Percentiles rank a stretch among this genome's conserved stretches.
Evolutionary conservation across 225 moss, liverwort and hornwort genomes (phyloP).

Genomic region (Neckera pumila): DNA sequence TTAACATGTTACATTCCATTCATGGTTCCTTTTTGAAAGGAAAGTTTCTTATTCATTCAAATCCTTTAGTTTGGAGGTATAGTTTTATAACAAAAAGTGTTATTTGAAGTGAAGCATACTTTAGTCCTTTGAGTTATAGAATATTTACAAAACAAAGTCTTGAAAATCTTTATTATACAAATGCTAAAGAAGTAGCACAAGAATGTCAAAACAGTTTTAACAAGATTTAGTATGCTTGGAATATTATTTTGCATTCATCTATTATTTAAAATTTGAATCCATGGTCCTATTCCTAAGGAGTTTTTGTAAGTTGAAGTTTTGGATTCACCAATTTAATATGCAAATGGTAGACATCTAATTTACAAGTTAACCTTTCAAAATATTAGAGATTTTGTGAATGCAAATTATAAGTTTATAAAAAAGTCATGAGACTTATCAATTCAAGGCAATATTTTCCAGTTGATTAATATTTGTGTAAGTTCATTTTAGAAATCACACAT

Average conservation of each 20-base stretch:
- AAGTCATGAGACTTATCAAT: not conserved
- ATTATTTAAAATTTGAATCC: not conserved
- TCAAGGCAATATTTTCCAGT: not conserved
- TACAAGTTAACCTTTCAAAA: not conserved
- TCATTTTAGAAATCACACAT: too few species aligned
- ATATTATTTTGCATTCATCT: not conserved
- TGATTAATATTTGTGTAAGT: not conserved
- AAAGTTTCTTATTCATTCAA: too few species aligned
- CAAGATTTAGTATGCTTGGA: not conserved
- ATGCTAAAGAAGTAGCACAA: not conserved
- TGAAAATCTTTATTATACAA: not conserved
- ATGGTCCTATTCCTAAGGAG: not conserved
- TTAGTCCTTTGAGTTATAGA: not conserved
- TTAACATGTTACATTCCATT: not conserved
- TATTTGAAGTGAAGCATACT: not conserved
- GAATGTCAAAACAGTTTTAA: not conserved
- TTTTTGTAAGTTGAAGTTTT: not conserved
- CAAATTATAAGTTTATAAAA: not conserved
- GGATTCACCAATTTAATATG: not conserved
- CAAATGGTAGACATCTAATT: not conserved
- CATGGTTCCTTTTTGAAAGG: not conserved
- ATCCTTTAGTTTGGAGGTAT: too few species aligned
- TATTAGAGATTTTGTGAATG: not conserved
- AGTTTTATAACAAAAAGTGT: not conserved
- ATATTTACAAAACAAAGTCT: not conserved